Conservation (phyloP, 257 asterid genomes). For the Linaria vulgaris region DNA sequence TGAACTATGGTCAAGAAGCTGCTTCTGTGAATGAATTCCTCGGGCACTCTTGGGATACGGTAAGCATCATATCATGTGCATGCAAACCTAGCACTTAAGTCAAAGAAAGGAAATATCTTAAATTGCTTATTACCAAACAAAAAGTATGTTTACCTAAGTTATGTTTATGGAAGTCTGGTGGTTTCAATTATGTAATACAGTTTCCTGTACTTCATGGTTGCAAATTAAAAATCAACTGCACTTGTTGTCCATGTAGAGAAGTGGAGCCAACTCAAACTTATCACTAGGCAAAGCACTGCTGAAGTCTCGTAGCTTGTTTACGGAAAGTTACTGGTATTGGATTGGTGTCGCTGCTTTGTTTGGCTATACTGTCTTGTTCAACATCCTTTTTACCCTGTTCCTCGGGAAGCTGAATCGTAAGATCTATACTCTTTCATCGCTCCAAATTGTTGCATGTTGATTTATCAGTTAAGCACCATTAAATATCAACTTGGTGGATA, state of each 20-base stretch:
- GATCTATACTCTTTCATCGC: constrained; percentile 33
- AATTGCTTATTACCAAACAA: not conserved
- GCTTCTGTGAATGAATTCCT: constrained; percentile 91
- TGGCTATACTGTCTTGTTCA: constrained; percentile 78
- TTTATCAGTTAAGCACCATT: constrained; percentile 18
- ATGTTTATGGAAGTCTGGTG: not conserved
- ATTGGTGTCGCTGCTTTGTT: constrained; percentile 88
- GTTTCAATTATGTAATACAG: constrained; percentile 15
- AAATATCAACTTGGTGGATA: constrained; percentile 11
- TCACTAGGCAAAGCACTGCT: constrained; percentile 77
- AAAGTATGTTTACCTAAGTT: not conserved
- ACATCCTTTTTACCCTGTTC: constrained; percentile 72
- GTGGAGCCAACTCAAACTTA: constrained; percentile 49
- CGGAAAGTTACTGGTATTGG: constrained; percentile 94
- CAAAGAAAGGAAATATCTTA: no score
- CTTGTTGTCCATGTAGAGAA: constrained; percentile 52
- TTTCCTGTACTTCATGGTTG: constrained; percentile 7
- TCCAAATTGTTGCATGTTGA: constrained; percentile 12
- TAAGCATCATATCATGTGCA: constrained; percentile 29
- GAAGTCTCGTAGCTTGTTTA: constrained; percentile 76
- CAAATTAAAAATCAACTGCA: constrained; percentile 19
- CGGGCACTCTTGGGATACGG: constrained; percentile 94
- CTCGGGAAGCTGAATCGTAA: constrained; percentile 80
- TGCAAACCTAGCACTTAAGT: constrained; percentile 18
- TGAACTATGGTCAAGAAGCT: constrained; percentile 92